phyloP scores from a whole-genome alignment of 768 basidiomycete genomes.

The Hygrocybe punicea region DNA sequence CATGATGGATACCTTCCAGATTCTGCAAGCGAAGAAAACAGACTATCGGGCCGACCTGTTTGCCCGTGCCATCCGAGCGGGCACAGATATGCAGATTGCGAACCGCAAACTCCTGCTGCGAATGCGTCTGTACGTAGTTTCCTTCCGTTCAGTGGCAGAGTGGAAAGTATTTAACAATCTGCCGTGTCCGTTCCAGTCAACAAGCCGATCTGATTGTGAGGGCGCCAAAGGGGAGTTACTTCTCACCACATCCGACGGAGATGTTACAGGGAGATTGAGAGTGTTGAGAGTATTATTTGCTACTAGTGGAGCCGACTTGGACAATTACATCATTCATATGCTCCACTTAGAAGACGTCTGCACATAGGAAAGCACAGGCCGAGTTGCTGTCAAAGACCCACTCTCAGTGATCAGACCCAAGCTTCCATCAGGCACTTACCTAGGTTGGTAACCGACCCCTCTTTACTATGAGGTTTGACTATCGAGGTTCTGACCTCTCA shows the following conservation, averaged over 20 bases:
- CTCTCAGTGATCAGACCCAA: too few relatives aligned
- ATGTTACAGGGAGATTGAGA: slow-evolving; percentile 1
- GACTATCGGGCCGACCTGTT: slow-evolving; percentile 79
- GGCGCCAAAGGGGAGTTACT: slow-evolving; percentile 19
- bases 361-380: too few relatives aligned
- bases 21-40: slow-evolving; percentile 73
- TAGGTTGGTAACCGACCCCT: too few relatives aligned
- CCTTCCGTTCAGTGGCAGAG: not conserved
- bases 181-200: slow-evolving; percentile 49
- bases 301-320: too few relatives aligned
- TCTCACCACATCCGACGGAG: not conserved
- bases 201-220: slow-evolving; percentile 78
- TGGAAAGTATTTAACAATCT: not conserved
- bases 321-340: too few relatives aligned
- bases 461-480: too few relatives aligned
- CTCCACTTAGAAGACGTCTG: too few relatives aligned
- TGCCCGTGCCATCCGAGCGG: slow-evolving; percentile 68
- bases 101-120: slow-evolving; percentile 78
- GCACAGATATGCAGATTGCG: slow-evolving; percentile 63
- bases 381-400: too few relatives aligned
- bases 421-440: too few relatives aligned
- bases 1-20: slow-evolving; percentile 39
- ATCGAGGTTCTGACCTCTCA: too few relatives aligned
- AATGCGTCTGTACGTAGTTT: slow-evolving; percentile 72
- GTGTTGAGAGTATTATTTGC: not conserved